Evolutionary conservation across 306 rosid genomes (phyloP).

Genomic region (Cotoneaster glaucophyllus): DNA sequence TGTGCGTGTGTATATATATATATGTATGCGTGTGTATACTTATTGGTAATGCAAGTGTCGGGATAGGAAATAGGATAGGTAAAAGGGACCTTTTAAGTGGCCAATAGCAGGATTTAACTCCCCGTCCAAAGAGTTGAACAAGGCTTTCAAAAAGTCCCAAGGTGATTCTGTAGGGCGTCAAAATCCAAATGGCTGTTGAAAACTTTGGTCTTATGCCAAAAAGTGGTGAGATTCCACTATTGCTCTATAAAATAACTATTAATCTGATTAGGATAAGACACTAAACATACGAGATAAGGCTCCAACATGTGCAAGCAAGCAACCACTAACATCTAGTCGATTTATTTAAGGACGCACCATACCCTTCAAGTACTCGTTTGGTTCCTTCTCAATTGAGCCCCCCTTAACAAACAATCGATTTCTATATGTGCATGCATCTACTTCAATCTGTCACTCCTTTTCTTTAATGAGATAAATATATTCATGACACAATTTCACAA

Average conservation of each 20-base stretch:
- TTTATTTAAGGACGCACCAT: constrained; percentile 3
- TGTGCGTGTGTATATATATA: fast-evolving
- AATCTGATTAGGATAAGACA: constrained; percentile 8
- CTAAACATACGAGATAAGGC: constrained; percentile 3
- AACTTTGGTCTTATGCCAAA: background rate
- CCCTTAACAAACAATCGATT: too few species aligned
- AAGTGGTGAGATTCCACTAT: constrained; percentile 10
- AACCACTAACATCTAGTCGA: constrained; percentile 7
- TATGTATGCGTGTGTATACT: too few species aligned
- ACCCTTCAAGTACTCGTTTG: background rate
- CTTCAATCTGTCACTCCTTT: too few species aligned
- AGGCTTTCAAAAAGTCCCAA: background rate
- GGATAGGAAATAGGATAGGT: background rate
- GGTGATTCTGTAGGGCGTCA: constrained; percentile 2
- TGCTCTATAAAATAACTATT: background rate
- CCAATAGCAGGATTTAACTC: background rate
- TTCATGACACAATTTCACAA: too few species aligned
- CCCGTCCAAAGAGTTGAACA: background rate
- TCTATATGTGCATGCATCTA: too few species aligned
- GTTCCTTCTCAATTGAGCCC: too few species aligned
- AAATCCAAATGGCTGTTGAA: background rate
- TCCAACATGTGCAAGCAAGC: constrained; percentile 28
- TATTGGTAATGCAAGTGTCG: background rate
- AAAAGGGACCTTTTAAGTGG: background rate
- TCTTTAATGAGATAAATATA: too few species aligned